Percentiles rank a stretch among this genome's conserved stretches.
phyloP scores from a whole-genome alignment of 129 eudicot species.

The Tanacetum coccineum region DNA sequence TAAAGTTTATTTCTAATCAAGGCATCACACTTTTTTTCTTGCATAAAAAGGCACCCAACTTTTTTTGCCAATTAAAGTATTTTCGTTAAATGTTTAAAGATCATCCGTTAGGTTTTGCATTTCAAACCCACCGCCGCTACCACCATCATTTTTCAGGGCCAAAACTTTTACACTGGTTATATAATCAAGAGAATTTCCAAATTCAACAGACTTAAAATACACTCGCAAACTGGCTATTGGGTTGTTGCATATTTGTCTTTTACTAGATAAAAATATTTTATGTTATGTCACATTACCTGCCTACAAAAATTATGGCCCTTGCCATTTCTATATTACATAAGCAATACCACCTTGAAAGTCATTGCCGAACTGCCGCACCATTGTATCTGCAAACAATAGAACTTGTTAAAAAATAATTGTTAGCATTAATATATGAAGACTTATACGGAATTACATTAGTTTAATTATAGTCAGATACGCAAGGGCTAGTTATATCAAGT shows the following conservation, averaged over 20 bases:
- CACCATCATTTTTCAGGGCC: conserved; percentile 7
- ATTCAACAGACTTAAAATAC: not conserved
- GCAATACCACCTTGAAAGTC: conserved; percentile 63
- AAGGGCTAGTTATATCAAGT: too few species aligned
- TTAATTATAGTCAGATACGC: too few species aligned
- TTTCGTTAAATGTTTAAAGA: too few species aligned
- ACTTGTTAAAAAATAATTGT: conserved; percentile 18
- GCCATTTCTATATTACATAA: conserved; percentile 78
- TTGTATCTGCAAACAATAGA: conserved; percentile 50
- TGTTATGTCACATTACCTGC: conserved; percentile 52
- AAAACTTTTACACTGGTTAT: not conserved
- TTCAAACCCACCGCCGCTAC: too few species aligned
- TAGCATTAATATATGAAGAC: too few species aligned
- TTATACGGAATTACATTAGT: too few species aligned
- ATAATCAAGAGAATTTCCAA: not conserved
- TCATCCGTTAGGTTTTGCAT: too few species aligned
- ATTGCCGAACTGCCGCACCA: conserved; percentile 78
- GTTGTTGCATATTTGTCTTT: not conserved
- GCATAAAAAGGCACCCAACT: too few species aligned
- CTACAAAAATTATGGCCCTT: conserved; percentile 78
- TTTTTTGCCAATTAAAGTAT: too few species aligned
- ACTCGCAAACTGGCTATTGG: not conserved
- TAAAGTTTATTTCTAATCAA: too few species aligned
- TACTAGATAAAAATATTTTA: not conserved
- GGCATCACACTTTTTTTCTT: too few species aligned